These are phyloP conservation scores for Endotrypanum monterogeii DNA, from an alignment of 208 protist genomes.

Conservation along the genomic window DNA sequence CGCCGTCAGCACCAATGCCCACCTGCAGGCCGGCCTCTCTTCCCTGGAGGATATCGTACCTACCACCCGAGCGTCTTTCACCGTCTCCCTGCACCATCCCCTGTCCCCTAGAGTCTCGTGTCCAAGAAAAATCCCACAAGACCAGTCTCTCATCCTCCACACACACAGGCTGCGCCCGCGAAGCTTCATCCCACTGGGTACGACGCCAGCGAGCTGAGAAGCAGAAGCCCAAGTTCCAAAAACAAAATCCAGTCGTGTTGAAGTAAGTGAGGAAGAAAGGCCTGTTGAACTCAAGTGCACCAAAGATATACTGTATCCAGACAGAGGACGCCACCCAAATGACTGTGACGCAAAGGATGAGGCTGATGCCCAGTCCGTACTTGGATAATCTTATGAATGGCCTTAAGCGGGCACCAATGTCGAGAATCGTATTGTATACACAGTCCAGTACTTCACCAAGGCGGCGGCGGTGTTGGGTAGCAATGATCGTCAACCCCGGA, in stretches of 20 bases:
- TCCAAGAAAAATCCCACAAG: background rate
- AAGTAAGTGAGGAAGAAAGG: constrained; percentile 94
- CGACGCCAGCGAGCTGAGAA: constrained; percentile 54
- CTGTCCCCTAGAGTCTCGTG: background rate
- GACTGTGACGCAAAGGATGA: constrained; percentile 87
- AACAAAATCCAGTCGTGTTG: constrained; percentile 84
- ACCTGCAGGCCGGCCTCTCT: background rate
- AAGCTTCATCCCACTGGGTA: constrained; percentile 53
- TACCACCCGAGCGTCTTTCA: background rate
- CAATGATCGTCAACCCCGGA: constrained; percentile 2
- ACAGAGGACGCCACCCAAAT: constrained; percentile 91
- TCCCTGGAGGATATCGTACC: background rate
- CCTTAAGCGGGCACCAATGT: background rate
- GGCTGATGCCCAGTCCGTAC: constrained; percentile 77
- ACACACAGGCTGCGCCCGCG: constrained; percentile 43
- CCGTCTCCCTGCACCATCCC: background rate
- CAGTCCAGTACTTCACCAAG: background rate
- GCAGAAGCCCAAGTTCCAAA: constrained; percentile 85
- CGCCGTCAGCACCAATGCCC: background rate
- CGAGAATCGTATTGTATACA: background rate
- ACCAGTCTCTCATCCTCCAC: constrained; percentile 52
- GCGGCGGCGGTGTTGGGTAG: constrained; percentile 1
- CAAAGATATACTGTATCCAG: constrained; percentile 93
- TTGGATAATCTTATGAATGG: constrained; percentile 38
- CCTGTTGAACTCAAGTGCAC: constrained; percentile 73